Base-by-base conservation (phyloP, 345 rosid genomes). In the Crucihimalaya himalaica region DNA sequence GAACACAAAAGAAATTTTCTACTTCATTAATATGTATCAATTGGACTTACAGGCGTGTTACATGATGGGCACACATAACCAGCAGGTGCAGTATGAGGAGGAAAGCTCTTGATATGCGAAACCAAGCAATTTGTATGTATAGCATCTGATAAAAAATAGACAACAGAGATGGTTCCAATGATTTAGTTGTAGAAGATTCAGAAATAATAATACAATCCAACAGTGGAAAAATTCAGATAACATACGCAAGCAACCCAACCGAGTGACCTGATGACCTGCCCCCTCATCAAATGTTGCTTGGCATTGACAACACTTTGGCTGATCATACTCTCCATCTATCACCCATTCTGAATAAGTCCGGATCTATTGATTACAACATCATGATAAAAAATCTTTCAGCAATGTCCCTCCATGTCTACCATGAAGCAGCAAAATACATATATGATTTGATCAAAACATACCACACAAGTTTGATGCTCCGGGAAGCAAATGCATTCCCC, bases 321-420 rank as follows among this genome's bases (percentile, higher is more conserved):
- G 92, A 57, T 96, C 98, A 79, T 96, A 92, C 76, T 89, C 99
- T 72, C 93, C 99, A 79, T 96, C 99, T 81, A 90, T 96, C 66
- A 96, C 99, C 98, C 99, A 96, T 63, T 96, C 99, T 9, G 99
- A 96, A 86, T 96, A 96, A 12, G 99, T 92, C 25, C 88, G 94
- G 52, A 96, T 81, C 99, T 96, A 80, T 47, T 74, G 47, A 81
- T 14, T 69, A 59, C 65, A 40, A 70, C 37, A 63, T 25, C 37
- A 63, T 25, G 28, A 60, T 15, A 32, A 40, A 31, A 40, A 77
- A 78, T 60, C 34, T 15, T 47, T 32, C 48, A 77, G 23, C 63
- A 28, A 20, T 28, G 55, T 7, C 45, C 20, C 75, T 63, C 59
- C 63, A 14, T 27, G 45, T 34, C 37, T 20, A 75, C 11, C 5